phyloP scores from a whole-genome alignment of 148 eudicot species.

The Rhododendron griersonianum region DNA sequence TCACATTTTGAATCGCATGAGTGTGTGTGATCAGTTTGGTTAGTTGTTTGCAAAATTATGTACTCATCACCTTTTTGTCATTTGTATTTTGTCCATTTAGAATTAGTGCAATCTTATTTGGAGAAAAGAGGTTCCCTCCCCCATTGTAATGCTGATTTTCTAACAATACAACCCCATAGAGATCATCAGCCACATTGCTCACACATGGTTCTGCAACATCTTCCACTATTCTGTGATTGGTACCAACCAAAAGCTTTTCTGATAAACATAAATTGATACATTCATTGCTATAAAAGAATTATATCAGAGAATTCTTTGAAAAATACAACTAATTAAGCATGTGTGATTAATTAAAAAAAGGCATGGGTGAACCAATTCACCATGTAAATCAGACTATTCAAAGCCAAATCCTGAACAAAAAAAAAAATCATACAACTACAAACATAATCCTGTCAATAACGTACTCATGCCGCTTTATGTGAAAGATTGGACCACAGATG shows the following conservation, averaged over 20 bases:
- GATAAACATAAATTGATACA: neutral
- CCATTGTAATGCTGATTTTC: neutral
- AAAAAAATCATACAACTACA: neutral
- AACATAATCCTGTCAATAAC: neutral
- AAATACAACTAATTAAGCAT: constrained; percentile 2
- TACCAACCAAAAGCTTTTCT: neutral
- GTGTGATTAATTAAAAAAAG: neutral
- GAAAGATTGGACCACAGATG: constrained; percentile 61
- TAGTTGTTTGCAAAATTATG: neutral
- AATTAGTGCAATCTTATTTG: neutral
- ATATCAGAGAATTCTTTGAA: neutral
- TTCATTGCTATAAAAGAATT: neutral
- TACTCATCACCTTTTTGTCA: neutral
- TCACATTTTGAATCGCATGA: neutral
- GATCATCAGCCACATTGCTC: neutral
- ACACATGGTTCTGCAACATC: neutral
- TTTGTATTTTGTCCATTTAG: neutral
- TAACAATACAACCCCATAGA: neutral
- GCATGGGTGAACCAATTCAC: neutral
- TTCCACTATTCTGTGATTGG: neutral
- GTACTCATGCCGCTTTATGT: neutral
- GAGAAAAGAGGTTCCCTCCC: neutral
- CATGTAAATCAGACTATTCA: neutral
- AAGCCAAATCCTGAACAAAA: neutral
- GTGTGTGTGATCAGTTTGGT: neutral